Percentiles rank a stretch among this genome's conserved stretches.
Evolutionary conservation across 495 filamentous ascomycete genomes (phyloP).

Genomic region (Annulohypoxylon stygium): DNA sequence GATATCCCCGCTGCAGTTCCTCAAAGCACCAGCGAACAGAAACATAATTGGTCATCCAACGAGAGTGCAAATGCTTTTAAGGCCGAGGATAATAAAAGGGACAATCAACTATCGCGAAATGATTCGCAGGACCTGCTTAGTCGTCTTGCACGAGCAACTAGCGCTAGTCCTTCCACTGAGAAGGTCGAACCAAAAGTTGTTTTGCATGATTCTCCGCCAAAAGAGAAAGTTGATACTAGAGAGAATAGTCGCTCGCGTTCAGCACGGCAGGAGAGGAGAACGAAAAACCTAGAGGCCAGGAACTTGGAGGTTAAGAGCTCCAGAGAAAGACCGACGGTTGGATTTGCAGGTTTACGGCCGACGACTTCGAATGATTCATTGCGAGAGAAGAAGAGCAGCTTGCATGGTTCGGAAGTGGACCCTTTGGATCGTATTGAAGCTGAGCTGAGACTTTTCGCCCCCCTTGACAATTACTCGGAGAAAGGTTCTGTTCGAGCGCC

Average conservation of each 20-base stretch:
- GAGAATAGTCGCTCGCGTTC: conserved; percentile 33
- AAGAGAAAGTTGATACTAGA: conserved; percentile 15
- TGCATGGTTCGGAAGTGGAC: conserved; percentile 64
- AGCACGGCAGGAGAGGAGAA: conserved; percentile 31
- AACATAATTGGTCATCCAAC: conserved; percentile 9
- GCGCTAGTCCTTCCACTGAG: conserved; percentile 61
- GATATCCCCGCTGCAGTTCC: conserved; percentile 69
- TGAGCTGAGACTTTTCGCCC: conserved; percentile 68
- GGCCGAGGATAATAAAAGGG: conserved; percentile 13
- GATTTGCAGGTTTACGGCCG: conserved; percentile 55
- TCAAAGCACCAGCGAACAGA: conserved; percentile 41
- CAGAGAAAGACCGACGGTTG: conserved; percentile 54
- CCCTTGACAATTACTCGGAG: conserved; percentile 66
- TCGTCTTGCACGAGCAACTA: conserved; percentile 72
- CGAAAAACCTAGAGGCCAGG: conserved; percentile 25
- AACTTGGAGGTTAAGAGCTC: conserved; percentile 47
- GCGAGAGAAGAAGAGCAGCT: conserved; percentile 55
- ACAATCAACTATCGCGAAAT: conserved; percentile 48
- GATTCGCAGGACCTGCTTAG: conserved; percentile 77
- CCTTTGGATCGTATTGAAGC: conserved; percentile 67
- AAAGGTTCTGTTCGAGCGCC: conserved; percentile 63
- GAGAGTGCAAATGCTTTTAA: conserved; percentile 3
- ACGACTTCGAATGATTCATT: conserved; percentile 56
- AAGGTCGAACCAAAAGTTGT: conserved; percentile 29
- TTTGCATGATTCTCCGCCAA: conserved; percentile 17